Base-by-base conservation (phyloP, 2,329 filamentous ascomycete genomes). In the Verticillium nonalfalfae region DNA sequence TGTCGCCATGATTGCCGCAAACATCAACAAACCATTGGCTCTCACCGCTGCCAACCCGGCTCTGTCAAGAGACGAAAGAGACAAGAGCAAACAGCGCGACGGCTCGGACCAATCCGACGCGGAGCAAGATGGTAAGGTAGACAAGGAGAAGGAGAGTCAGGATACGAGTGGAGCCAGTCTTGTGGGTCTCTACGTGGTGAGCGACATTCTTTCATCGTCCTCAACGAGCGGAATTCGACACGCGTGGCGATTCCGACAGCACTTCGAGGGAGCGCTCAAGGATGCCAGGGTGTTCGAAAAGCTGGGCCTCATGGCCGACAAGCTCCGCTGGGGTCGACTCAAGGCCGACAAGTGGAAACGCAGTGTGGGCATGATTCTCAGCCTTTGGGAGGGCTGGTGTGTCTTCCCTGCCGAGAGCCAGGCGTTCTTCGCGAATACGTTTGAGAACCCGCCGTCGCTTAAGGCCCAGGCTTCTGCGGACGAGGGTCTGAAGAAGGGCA, bases 301-400 rank as follows among this genome's bases (percentile, higher is more conserved):
- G 55, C 81, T 97, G 3, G 93, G 93, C 1, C 78, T 84, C 60
- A 82, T 96, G 63, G 86, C 92, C 7, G 87, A 89, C 67, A 86
- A 85, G 60, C 76, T 90, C 26, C 81, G 82, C 55, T 96, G 93
- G 92, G 93, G 93, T 10, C 85, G 90, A 1, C 77, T 97, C 64
- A 88, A 90, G 21, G 88, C 88, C 3, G 91, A 95, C 64, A 93
- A 94, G 74, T 95, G 91, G 90, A 90, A 90, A 73, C 84, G 90
- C 58, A 92, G 89, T 68, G 81, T 95, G 45, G 82, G 83, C 2
- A 80, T 86, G 6, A 80, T 95, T 1, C 76, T 95, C 9, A 81
- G 83, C 56, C 76, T 92, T 39, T 95, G 91, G 86, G 86, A 88
- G 66, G 82, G 85, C 7, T 88, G 85, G 86, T 88, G 84, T 66